phyloP scores from a whole-genome alignment of 805 yeast genomes.

The Cyberlindnera bimundalis region DNA sequence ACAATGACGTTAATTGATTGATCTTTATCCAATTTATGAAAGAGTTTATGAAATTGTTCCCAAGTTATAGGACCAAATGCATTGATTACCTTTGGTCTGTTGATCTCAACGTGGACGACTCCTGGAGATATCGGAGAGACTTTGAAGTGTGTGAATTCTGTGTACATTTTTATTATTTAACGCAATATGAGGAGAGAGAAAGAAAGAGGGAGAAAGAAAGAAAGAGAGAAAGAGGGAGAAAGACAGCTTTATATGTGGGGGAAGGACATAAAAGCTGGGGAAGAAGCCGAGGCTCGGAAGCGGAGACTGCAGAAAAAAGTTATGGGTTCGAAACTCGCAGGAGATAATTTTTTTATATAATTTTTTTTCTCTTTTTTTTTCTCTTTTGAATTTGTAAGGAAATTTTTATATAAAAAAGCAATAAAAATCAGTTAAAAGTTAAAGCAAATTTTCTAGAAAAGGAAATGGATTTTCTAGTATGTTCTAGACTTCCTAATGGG shows the following conservation, averaged over 20 bases:
- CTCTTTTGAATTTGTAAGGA: no score
- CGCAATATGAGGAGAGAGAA: no score
- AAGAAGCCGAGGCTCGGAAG: neutral
- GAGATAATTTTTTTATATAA: neutral
- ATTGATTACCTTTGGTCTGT: conserved; percentile 58
- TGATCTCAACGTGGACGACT: conserved; percentile 55
- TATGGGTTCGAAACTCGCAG: neutral
- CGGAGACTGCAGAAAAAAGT: neutral
- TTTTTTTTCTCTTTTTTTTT: no score
- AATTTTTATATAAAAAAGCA: no score
- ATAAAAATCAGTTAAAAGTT: neutral
- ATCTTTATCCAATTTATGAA: conserved; percentile 39
- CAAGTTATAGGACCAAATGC: conserved; percentile 56
- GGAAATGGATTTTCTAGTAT: no score
- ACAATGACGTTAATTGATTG: conserved; percentile 48
- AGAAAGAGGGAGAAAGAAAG: no score
- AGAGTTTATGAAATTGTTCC: conserved; percentile 50
- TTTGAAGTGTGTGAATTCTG: conserved; percentile 20
- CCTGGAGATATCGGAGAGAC: conserved; percentile 21
- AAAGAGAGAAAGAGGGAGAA: no score
- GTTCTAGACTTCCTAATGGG: neutral
- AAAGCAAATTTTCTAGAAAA: no score
- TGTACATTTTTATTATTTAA: neutral
- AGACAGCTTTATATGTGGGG: no score
- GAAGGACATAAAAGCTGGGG: neutral